phyloP scores from a whole-genome alignment of 805 yeast genomes.

The Groenewaldozyma salmanticensis region DNA sequence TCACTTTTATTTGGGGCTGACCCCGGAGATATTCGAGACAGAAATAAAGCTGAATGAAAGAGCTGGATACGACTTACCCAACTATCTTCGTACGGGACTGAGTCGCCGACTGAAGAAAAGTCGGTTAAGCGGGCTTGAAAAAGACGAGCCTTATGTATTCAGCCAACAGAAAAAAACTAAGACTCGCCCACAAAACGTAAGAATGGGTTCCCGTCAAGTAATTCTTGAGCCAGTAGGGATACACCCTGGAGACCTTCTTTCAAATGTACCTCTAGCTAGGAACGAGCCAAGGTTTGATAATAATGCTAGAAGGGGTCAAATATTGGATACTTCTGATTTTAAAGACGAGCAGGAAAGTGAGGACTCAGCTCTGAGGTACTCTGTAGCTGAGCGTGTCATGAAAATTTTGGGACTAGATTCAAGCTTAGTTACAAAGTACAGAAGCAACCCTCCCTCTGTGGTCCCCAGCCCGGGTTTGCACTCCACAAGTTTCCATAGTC shows the following conservation, averaged over 20 bases:
- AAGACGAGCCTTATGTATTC: not conserved
- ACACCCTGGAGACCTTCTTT: constrained; percentile 78
- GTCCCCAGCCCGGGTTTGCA: constrained; percentile 16
- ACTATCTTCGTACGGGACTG: constrained; percentile 34
- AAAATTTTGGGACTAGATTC: constrained; percentile 53
- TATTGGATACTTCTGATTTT: constrained; percentile 21
- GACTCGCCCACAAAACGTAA: constrained; percentile 1
- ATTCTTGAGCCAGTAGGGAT: constrained; percentile 29
- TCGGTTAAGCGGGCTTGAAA: constrained; percentile 6
- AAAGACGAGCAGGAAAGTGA: constrained; percentile 64
- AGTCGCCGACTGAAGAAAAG: constrained; percentile 12
- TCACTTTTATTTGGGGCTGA: constrained; percentile 75
- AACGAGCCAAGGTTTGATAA: constrained; percentile 8
- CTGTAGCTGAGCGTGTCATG: constrained; percentile 64
- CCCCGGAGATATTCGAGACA: constrained; percentile 68
- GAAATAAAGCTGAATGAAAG: constrained; percentile 55
- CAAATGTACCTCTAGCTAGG: constrained; percentile 54
- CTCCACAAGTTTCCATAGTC: not conserved
- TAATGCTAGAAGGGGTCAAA: too few relatives aligned
- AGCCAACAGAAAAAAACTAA: too few relatives aligned
- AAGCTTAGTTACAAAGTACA: constrained; percentile 13
- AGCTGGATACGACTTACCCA: constrained; percentile 45
- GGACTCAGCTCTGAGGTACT: constrained; percentile 51
- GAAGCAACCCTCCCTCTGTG: constrained; percentile 8
- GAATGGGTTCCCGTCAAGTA: constrained; percentile 17